A percentile compares a stretch with the other conserved stretches of the same genome.
These are phyloP conservation scores for Ophiostoma sp. DNA, from an alignment of 2,329 filamentous ascomycete genomes.

Conservation along the genomic window DNA sequence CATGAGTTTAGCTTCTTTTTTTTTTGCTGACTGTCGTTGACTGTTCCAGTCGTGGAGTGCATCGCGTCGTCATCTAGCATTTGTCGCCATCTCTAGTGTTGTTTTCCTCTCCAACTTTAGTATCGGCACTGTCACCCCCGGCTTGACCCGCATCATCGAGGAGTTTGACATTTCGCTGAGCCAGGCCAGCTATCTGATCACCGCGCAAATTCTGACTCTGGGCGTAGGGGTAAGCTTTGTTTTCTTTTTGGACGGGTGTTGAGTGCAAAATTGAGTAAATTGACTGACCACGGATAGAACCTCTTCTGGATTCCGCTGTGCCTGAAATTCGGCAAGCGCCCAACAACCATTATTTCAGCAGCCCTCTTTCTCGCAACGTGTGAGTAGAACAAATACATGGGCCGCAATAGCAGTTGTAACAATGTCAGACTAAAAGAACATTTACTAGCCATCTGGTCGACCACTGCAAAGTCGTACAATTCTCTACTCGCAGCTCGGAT, in stretches of 20 bases:
- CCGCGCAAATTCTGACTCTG: background rate
- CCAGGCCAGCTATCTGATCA: conserved; percentile 4
- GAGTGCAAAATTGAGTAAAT: background rate
- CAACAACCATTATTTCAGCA: background rate
- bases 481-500: conserved; percentile 1
- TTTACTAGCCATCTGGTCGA: conserved; percentile 6
- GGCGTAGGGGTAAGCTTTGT: background rate
- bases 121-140: conserved; percentile 5
- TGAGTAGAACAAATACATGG: background rate
- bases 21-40: background rate
- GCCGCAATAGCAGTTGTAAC: background rate
- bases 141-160: conserved; percentile 6
- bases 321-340: conserved; percentile 6
- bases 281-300: background rate
- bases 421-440: background rate
- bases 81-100: conserved; percentile 7
- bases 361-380: conserved; percentile 6
- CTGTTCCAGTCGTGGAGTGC: background rate
- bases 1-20: background rate
- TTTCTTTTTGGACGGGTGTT: background rate
- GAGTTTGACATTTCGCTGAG: conserved; percentile 5
- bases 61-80: background rate
- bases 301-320: conserved; percentile 10
- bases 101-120: conserved; percentile 9
- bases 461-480: background rate